phyloP scores from a whole-genome alignment of 331 rosid genomes.

The Erythrophleum ivorense region DNA sequence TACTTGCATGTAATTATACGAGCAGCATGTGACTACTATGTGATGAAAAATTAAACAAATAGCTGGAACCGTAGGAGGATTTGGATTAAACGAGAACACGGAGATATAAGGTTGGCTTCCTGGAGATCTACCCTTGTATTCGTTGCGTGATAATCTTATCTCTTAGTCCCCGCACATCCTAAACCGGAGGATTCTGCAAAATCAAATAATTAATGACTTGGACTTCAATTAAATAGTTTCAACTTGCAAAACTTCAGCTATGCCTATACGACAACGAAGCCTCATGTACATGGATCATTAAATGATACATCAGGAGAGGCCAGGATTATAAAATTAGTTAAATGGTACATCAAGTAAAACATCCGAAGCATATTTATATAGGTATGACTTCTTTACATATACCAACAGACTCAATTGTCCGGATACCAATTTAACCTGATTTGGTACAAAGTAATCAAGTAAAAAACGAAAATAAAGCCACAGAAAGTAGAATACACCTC shows the following conservation, averaged over 20 bases:
- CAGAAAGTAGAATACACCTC: too few relatives aligned
- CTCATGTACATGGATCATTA: not conserved
- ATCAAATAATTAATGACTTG: not conserved
- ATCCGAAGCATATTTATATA: not conserved
- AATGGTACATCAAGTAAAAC: too few relatives aligned
- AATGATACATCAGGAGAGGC: too few relatives aligned
- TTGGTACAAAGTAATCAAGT: too few relatives aligned
- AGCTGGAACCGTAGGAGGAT: not conserved
- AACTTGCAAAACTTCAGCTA: not conserved
- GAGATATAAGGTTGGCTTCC: not conserved
- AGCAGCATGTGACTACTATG: not conserved
- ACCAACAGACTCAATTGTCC: too few relatives aligned
- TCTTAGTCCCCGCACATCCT: not conserved
- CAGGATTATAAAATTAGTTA: too few relatives aligned
- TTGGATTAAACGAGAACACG: not conserved
- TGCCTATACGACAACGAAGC: not conserved
- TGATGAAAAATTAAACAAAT: not conserved
- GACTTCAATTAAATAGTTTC: not conserved
- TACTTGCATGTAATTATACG: not conserved
- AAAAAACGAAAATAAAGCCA: too few relatives aligned
- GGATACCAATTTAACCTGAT: too few relatives aligned
- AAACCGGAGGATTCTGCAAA: not conserved
- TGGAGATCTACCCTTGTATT: not conserved
- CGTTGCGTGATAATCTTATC: slow-evolving; percentile 24
- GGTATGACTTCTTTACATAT: not conserved